phyloP scores from a whole-genome alignment of 345 rosid genomes.

The Lepidium africanum region DNA sequence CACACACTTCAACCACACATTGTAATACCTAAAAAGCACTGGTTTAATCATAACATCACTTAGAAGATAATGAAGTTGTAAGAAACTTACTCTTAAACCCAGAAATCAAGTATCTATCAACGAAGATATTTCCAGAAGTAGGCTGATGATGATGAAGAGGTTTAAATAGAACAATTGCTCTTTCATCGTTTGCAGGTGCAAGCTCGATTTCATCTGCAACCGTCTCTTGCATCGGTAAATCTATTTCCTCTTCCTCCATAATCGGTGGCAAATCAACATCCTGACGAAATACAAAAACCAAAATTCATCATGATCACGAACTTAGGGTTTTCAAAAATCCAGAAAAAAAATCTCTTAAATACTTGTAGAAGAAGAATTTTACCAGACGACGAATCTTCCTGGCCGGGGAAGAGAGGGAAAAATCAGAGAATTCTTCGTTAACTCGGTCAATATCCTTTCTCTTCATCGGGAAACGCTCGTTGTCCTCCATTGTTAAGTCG shows the following conservation, averaged over 20 bases:
- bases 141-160: slow-evolving; percentile 27
- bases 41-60: not conserved
- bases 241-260: slow-evolving; percentile 45
- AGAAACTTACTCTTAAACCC: slow-evolving; percentile 47
- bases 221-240: slow-evolving; percentile 1
- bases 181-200: slow-evolving; percentile 39
- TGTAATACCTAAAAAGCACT: not conserved
- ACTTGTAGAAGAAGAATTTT: not conserved
- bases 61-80: not conserved
- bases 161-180: slow-evolving; percentile 62
- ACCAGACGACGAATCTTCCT: slow-evolving; percentile 83
- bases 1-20: not conserved
- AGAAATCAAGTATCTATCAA: slow-evolving; percentile 40
- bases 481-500: not conserved
- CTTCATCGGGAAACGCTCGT: slow-evolving; percentile 25
- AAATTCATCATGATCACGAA: not conserved
- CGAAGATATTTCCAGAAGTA: slow-evolving; percentile 20
- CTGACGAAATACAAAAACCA: not conserved
- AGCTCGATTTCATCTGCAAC: not conserved
- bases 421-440: slow-evolving; percentile 71
- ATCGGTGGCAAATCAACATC: slow-evolving; percentile 53
- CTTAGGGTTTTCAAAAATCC: not conserved
- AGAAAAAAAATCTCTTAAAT: not conserved
- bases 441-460: slow-evolving; percentile 56
- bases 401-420: slow-evolving; percentile 73